Conservation (phyloP, 2,329 filamentous ascomycete species). For the Knufia petricola region DNA sequence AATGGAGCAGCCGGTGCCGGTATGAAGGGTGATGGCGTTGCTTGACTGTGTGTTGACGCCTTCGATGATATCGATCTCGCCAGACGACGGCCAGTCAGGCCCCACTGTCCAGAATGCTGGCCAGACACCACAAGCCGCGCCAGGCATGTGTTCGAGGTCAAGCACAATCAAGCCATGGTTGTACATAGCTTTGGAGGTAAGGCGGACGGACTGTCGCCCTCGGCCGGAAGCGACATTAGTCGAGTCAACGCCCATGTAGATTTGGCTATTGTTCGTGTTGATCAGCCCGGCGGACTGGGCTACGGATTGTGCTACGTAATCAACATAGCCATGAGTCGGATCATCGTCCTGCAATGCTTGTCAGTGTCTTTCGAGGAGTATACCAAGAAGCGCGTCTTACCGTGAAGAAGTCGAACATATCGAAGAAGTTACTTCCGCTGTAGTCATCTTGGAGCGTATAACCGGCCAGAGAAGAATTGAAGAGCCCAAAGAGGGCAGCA, state of each 20-base stretch:
- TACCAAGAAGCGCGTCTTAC: constrained; percentile 25
- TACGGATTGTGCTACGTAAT: constrained; percentile 35
- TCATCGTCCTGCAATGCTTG: constrained; percentile 33
- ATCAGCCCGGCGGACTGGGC: constrained; percentile 30
- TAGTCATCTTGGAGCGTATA: constrained; percentile 42
- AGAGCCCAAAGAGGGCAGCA: not conserved
- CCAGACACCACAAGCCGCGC: constrained; percentile 61
- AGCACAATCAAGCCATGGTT: constrained; percentile 60
- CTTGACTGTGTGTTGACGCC: constrained; percentile 56
- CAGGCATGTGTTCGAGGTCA: constrained; percentile 65
- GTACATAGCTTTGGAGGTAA: constrained; percentile 57
- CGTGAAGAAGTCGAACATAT: constrained; percentile 44
- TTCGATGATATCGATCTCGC: constrained; percentile 75
- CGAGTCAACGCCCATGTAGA: constrained; percentile 50
- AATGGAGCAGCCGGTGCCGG: constrained; percentile 50
- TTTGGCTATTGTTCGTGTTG: constrained; percentile 21
- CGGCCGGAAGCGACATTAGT: constrained; percentile 44
- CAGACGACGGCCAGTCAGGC: constrained; percentile 55
- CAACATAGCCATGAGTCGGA: constrained; percentile 42
- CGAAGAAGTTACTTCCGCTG: constrained; percentile 39
- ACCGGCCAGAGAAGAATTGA: constrained; percentile 2
- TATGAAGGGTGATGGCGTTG: constrained; percentile 61
- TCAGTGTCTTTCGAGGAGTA: not conserved
- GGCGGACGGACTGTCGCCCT: constrained; percentile 61
- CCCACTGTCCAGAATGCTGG: constrained; percentile 55